A percentile compares a stretch with the other conserved stretches of the same genome.
Evolutionary conservation across 1,284 basidiomycete species (phyloP).

Genomic region (Puccinia coronata): DNA sequence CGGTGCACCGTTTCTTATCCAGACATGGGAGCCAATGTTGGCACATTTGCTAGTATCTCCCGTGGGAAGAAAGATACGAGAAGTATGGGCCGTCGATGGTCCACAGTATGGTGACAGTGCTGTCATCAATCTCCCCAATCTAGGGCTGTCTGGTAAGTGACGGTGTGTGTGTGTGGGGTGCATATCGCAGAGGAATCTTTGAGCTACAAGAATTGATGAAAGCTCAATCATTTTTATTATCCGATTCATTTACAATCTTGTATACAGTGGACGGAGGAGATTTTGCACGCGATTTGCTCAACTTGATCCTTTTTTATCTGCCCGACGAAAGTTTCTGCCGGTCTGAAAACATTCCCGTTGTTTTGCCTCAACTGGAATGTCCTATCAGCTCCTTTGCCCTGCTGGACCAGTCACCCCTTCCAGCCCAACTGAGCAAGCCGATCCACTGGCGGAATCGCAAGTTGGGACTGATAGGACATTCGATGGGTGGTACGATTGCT

Average conservation of each 20-base stretch:
- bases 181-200: too few relatives aligned
- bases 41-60: constrained; percentile 60
- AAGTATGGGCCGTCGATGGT: constrained; percentile 77
- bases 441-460: constrained; percentile 60
- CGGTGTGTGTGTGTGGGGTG: too few relatives aligned
- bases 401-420: constrained; percentile 73
- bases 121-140: constrained; percentile 66
- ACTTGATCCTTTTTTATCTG: constrained; percentile 68
- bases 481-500: constrained; percentile 46
- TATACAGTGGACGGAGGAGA: constrained; percentile 69
- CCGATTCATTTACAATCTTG: too few relatives aligned
- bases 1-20: constrained; percentile 5
- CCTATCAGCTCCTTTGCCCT: constrained; percentile 63
- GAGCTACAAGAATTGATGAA: too few relatives aligned
- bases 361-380: constrained; percentile 59
- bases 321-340: constrained; percentile 59
- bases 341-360: constrained; percentile 59
- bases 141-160: constrained; percentile 58
- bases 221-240: too few relatives aligned
- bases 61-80: constrained; percentile 63
- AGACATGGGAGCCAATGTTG: constrained; percentile 72
- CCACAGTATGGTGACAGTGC: constrained; percentile 75
- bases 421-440: constrained; percentile 64
- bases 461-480: constrained; percentile 5
- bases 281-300: constrained; percentile 70